Conservation (phyloP, 228 moss, liverwort and hornwort species). For the Sphagnum magellanicum region DNA sequence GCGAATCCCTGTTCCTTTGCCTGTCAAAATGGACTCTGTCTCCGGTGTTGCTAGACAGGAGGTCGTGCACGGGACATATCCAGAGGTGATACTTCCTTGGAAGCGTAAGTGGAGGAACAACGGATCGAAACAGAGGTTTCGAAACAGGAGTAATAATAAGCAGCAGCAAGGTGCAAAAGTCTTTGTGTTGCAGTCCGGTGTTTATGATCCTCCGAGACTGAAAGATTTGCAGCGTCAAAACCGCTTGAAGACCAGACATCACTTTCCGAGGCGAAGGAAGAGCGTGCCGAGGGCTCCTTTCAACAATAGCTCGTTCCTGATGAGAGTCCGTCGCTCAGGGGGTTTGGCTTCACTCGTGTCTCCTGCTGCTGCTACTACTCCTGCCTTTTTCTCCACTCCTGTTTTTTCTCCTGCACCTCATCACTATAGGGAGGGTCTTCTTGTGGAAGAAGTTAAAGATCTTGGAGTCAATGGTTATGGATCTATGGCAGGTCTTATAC, state of each 20-base stretch:
- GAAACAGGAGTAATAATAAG: no score
- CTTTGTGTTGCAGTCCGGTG: conserved; percentile 14
- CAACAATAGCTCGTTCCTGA: conserved; percentile 82
- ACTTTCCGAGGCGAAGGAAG: conserved; percentile 71
- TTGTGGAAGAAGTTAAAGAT: conserved; percentile 41
- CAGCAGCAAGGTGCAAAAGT: no score
- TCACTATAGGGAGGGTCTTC: conserved; percentile 54
- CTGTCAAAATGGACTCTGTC: conserved; percentile 33
- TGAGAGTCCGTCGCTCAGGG: conserved; percentile 85
- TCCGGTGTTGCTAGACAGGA: conserved; percentile 46
- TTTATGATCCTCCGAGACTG: conserved; percentile 76
- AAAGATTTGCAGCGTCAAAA: conserved; percentile 80
- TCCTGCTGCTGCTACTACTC: conserved; percentile 40
- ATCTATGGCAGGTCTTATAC: conserved; percentile 49
- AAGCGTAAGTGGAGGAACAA: conserved; percentile 28
- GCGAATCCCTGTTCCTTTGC: no score
- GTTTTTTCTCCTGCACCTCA: conserved; percentile 55
- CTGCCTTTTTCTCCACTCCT: conserved; percentile 53
- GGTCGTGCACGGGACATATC: conserved; percentile 20
- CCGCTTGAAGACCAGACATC: conserved; percentile 64
- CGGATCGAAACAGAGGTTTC: no score
- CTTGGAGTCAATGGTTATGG: conserved; percentile 59
- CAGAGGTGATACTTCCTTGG: conserved; percentile 20
- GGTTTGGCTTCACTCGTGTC: conserved; percentile 55
- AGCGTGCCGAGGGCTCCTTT: conserved; percentile 63